phyloP scores from a whole-genome alignment of 441 rosid genomes.

The Aleurites moluccanus region DNA sequence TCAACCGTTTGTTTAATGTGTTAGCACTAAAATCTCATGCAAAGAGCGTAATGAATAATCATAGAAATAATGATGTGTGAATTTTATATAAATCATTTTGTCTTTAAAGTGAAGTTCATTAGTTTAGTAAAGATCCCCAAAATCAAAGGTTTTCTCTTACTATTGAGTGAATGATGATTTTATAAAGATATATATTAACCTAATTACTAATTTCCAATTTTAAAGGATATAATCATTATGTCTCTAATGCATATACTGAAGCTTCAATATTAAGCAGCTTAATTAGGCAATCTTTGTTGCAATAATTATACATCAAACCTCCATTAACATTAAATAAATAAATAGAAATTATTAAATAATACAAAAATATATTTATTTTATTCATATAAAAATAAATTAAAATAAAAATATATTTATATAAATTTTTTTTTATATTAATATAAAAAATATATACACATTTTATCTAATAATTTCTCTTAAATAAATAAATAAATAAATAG shows the following conservation, averaged over 20 bases:
- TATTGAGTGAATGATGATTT: not conserved
- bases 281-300: not conserved
- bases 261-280: conserved; percentile 1
- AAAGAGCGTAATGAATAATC: too few relatives aligned
- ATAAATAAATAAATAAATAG: not conserved
- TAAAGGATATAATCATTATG: not conserved
- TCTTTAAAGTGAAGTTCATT: not conserved
- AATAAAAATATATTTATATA: too few relatives aligned
- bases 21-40: too few relatives aligned
- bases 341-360: too few relatives aligned
- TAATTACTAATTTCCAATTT: not conserved
- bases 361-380: too few relatives aligned
- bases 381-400: too few relatives aligned
- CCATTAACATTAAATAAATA: too few relatives aligned
- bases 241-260: not conserved
- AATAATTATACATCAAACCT: not conserved
- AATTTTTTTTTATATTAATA: too few relatives aligned
- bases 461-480: too few relatives aligned
- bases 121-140: not conserved
- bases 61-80: too few relatives aligned
- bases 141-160: not conserved
- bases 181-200: not conserved
- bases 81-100: not conserved
- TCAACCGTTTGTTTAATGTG: too few relatives aligned
- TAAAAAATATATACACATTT: too few relatives aligned